Evolutionary conservation across 495 filamentous ascomycete genomes (phyloP).

Genomic region (Pseudoneurospora amorphoporcata): DNA sequence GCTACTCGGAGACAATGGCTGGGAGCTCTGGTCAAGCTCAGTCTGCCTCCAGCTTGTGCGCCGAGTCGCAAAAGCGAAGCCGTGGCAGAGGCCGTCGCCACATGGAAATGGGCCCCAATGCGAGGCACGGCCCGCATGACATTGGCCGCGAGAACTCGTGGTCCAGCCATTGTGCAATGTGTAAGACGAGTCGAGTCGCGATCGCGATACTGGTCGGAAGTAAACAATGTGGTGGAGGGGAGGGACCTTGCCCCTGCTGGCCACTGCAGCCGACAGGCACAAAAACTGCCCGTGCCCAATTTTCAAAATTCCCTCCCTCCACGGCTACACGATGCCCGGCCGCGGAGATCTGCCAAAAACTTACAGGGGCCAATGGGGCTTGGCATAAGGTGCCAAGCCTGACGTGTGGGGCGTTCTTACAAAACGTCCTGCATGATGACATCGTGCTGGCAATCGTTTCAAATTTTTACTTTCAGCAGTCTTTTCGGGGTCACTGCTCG

Average conservation of each 20-base stretch:
- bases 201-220: not conserved
- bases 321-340: not conserved
- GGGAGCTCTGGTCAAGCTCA: not conserved
- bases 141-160: constrained; percentile 6
- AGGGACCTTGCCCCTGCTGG: not conserved
- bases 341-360: not conserved
- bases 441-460: constrained; percentile 3
- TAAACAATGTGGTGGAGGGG: not conserved
- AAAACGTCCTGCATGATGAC: constrained; percentile 15
- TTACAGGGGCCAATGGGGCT: not conserved
- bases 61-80: not conserved
- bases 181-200: not conserved
- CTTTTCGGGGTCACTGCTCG: not conserved
- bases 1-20: constrained; percentile 4
- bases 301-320: not conserved
- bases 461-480: constrained; percentile 4
- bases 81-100: not conserved
- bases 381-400: not conserved
- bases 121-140: constrained; percentile 1
- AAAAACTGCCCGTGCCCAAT: constrained; percentile 1
- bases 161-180: constrained; percentile 7
- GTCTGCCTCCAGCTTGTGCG: not conserved
- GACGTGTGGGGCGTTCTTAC: not conserved
- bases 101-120: not conserved
- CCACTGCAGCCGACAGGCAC: not conserved